These are phyloP conservation scores for Tylopilus sp. DNA, from an alignment of 768 basidiomycete genomes.

Conservation along the genomic window DNA sequence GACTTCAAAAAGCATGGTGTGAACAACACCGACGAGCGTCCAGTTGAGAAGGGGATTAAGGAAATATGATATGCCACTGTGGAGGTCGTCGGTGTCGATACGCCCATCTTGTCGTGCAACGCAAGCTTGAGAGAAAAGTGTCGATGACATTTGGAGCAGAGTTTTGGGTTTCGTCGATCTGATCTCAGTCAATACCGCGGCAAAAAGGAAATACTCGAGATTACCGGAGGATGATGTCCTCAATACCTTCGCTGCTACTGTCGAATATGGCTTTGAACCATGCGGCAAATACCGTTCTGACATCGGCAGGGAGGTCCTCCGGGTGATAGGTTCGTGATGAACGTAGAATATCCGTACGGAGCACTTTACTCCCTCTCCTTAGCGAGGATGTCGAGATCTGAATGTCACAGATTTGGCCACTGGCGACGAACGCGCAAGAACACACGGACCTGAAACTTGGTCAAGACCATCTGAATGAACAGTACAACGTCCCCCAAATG, in stretches of 20 bases:
- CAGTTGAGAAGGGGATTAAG: constrained; percentile 69
- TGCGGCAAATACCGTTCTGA: constrained; percentile 41
- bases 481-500: constrained; percentile 78
- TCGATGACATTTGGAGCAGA: constrained; percentile 63
- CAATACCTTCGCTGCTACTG: constrained; percentile 73
- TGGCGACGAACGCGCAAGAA: background rate
- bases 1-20: constrained; percentile 59
- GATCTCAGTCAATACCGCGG: constrained; percentile 1
- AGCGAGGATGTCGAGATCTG: constrained; percentile 53
- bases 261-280: constrained; percentile 85
- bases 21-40: constrained; percentile 75
- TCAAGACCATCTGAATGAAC: constrained; percentile 62
- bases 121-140: constrained; percentile 64
- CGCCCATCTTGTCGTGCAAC: constrained; percentile 42
- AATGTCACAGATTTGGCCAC: constrained; percentile 1
- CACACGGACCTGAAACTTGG: constrained; percentile 57
- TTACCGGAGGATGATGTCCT: constrained; percentile 71
- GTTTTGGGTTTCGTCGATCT: constrained; percentile 72
- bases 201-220: background rate
- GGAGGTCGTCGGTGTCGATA: constrained; percentile 64
- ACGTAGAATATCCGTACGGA: constrained; percentile 51
- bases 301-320: constrained; percentile 42
- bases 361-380: constrained; percentile 41
- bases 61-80: constrained; percentile 78
- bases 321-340: constrained; percentile 42